These are phyloP conservation scores for Cladosporium sp. DNA, from an alignment of 2,329 filamentous ascomycete genomes.

Conservation along the genomic window DNA sequence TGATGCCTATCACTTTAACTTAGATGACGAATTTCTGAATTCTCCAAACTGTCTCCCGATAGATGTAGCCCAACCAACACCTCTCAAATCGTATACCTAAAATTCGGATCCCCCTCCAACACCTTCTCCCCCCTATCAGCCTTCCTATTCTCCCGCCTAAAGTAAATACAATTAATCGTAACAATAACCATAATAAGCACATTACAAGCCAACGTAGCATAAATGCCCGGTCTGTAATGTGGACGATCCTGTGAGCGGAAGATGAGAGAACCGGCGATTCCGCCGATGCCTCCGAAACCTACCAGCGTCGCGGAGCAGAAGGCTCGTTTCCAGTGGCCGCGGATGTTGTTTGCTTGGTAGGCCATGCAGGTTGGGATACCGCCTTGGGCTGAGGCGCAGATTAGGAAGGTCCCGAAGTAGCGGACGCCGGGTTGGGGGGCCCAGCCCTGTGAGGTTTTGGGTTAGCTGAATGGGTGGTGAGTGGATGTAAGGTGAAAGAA, in stretches of 20 bases:
- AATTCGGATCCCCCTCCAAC: constrained; percentile 3
- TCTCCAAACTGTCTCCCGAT: too few relatives aligned
- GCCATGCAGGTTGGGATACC: constrained; percentile 71
- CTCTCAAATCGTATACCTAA: background rate
- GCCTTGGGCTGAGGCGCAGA: constrained; percentile 69
- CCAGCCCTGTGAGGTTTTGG: constrained; percentile 13
- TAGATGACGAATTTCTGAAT: too few relatives aligned
- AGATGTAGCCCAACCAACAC: too few relatives aligned
- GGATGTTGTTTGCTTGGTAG: constrained; percentile 82
- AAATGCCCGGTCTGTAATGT: constrained; percentile 43
- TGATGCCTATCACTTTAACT: too few relatives aligned
- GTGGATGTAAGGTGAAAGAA: constrained; percentile 13
- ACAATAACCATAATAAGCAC: constrained; percentile 41
- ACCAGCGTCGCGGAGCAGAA: constrained; percentile 72
- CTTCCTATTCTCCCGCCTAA: constrained; percentile 44
- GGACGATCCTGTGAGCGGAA: constrained; percentile 53
- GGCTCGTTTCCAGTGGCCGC: constrained; percentile 82
- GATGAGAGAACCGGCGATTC: constrained; percentile 69
- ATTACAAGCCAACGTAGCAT: constrained; percentile 43
- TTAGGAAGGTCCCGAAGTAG: constrained; percentile 72
- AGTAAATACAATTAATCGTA: constrained; percentile 36
- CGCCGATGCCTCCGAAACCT: constrained; percentile 71
- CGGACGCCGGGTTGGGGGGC: constrained; percentile 18
- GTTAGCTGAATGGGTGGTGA: too few relatives aligned
- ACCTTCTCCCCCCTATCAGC: constrained; percentile 40